Base-by-base conservation (phyloP, 1,284 basidiomycete species). In the Tilletia setariae region DNA sequence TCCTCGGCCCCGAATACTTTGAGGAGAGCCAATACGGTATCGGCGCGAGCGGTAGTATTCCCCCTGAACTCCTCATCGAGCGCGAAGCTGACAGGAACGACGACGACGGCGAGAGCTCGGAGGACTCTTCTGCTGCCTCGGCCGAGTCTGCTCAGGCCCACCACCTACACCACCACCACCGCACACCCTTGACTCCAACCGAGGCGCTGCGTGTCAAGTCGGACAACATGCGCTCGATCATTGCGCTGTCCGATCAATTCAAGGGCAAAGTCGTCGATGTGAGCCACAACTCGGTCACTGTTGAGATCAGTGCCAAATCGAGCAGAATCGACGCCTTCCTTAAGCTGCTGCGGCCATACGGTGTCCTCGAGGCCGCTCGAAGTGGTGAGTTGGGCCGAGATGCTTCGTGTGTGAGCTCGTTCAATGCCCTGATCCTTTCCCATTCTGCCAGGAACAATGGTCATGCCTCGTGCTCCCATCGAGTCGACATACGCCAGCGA, bases 271-370 rank as follows among this genome's bases (percentile, higher is more conserved):
- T 98, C 69, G 94, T 98, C 53, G 96, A 99, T 83, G 90, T 99
- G 67, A 92, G 91, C 83, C 92, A 94, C 83, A 90, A 95, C 79
- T 91, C 90, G 79, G 90, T 95, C 62, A 97, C 98, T 72, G 91
- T 98, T 62, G 95, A 99, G 86, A 85, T 98, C 83, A 90, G 91
- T 25, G 96, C 91, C 64, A 98, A 98, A 86, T 93, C 91, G 66
- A 86, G 86, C 53, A 87, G 95, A 51, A 91, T 98, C 64, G 92
- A 98, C 80, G 93, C 93, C 21, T 98, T 98, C 86, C 85, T 98
- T 78, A 90, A 88, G 75, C 86, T 99, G 61, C 86, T 98, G 74
- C 90, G 94, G 82, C 95, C 95, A 4, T 99, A 95, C 81, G 96
- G 96, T 59, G 89, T 98, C 67, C 86, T 98, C 66, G 95, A 98